These are phyloP conservation scores for Escallonia herrerae DNA, from an alignment of 129 eudicot species.

Conservation along the genomic window DNA sequence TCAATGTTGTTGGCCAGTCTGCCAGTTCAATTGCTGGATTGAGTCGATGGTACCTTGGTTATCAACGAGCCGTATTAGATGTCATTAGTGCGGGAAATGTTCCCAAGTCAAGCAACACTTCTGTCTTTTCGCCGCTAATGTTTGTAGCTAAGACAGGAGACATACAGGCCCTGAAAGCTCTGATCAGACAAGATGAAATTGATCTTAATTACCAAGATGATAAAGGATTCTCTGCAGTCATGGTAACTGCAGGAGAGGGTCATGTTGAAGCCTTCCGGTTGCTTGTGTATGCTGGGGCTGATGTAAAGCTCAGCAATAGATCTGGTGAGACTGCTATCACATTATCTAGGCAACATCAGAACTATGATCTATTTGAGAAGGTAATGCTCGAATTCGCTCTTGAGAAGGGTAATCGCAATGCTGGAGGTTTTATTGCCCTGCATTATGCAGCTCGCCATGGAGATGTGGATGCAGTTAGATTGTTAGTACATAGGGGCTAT, in stretches of 20 bases:
- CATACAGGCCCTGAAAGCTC: constrained; percentile 40
- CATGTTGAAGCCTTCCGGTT: constrained; percentile 64
- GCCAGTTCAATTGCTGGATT: constrained; percentile 42
- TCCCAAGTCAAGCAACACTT: constrained; percentile 46
- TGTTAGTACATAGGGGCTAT: constrained; percentile 55
- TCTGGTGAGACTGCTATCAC: constrained; percentile 64
- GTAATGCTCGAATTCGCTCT: constrained; percentile 78
- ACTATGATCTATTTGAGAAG: constrained; percentile 62
- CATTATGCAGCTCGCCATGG: constrained; percentile 88
- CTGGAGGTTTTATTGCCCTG: constrained; percentile 69
- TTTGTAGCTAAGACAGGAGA: constrained; percentile 67
- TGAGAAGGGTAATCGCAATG: constrained; percentile 48
- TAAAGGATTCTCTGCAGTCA: constrained; percentile 69
- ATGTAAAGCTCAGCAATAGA: constrained; percentile 50
- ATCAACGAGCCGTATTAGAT: constrained; percentile 46
- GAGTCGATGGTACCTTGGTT: constrained; percentile 42
- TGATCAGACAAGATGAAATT: constrained; percentile 33
- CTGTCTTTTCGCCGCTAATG: constrained; percentile 52
- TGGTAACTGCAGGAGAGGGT: constrained; percentile 79
- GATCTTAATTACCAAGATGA: constrained; percentile 64
- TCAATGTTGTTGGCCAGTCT: constrained; percentile 41
- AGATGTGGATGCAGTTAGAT: constrained; percentile 51
- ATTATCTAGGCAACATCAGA: constrained; percentile 36
- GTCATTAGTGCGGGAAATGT: constrained; percentile 41
- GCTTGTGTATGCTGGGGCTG: constrained; percentile 84